Evolutionary conservation across 495 filamentous ascomycete genomes (phyloP), one percentile per base, ranked within the genome.

Genomic region (Annulohypoxylon stygium): DNA sequence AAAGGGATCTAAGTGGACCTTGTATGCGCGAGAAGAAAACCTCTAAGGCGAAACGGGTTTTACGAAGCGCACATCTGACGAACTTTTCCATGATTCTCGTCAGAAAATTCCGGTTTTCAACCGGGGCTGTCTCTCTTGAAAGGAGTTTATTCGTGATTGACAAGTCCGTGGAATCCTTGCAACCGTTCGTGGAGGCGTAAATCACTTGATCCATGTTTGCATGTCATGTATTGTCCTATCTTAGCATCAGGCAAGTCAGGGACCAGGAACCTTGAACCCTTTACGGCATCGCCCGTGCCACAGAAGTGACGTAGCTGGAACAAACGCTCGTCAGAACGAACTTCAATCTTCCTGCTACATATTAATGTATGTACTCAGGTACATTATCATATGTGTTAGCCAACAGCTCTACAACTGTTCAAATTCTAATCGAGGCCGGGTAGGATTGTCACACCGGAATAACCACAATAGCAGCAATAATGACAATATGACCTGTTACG

Each of bases 271-370:
- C 48, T 51, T 12, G 53, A 64, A 58, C 59, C 48, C 51, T 12
- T 70, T 45, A 26, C 67, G 63, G 72, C 62, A 64, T 67, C 57
- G 43, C 72, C 72, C 62, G 67, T 65, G 72, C 72, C 72, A 68
- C 67, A 67, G 10, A 67, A 70, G 72, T 75, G 67, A 75, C 72
- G 72, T 75, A 75, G 63, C 53, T 54, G 63, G 67, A 50, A 70
- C 67, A 75, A 67, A 67, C 67, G 67, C 67, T 55, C 67, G 67
- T 75, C 72, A 75, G 70, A 51, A 20, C 41, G 51, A 60, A 65
- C 48, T 67, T 69, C 37, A 30, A 30, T 30, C 30, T 30, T 30
- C 30, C 30, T 30, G 5, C 30, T 6, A 6, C 30, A 6, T 30
- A 4, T 30, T 30, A 1, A 30, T 6, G 30, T 30, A 30, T 30